Percentiles rank a stretch among this genome's conserved stretches.
These are phyloP conservation scores for Rhizopus microsporus DNA, from an alignment of 371 early-diverging fungal species.

Conservation along the genomic window DNA sequence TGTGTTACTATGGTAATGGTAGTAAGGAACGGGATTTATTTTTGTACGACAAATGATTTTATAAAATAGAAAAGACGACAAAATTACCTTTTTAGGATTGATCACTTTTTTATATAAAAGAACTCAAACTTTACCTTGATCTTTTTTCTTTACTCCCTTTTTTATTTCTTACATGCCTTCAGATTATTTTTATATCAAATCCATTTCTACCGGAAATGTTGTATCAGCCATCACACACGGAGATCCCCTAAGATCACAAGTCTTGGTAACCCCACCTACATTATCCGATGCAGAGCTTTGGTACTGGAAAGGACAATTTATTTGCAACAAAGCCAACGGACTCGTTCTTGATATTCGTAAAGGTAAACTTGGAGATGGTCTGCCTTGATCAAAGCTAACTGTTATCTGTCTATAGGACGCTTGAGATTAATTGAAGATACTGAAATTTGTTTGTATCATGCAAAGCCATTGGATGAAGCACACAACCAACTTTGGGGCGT, in stretches of 20 bases:
- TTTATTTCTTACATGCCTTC: slow-evolving; percentile 11
- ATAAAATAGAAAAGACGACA: slow-evolving; percentile 4
- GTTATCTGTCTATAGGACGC: slow-evolving; percentile 27
- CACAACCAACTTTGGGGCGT: slow-evolving; percentile 47
- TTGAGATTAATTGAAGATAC: slow-evolving; percentile 53
- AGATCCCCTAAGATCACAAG: slow-evolving; percentile 40
- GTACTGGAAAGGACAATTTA: slow-evolving; percentile 45
- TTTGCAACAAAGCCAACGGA: slow-evolving; percentile 42
- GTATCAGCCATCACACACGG: slow-evolving; percentile 25
- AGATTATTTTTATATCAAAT: slow-evolving; percentile 40
- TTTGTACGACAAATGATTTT: slow-evolving; percentile 12
- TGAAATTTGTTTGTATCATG: slow-evolving; percentile 45
- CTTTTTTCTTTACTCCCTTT: slow-evolving; percentile 1
- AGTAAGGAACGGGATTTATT: slow-evolving; percentile 11
- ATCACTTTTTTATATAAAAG: not conserved
- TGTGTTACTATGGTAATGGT: slow-evolving; percentile 7
- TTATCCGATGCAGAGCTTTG: slow-evolving; percentile 41
- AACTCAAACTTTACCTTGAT: slow-evolving; percentile 7
- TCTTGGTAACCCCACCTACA: slow-evolving; percentile 31
- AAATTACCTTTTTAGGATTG: slow-evolving; percentile 16
- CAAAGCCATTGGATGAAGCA: slow-evolving; percentile 39
- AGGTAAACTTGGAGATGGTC: slow-evolving; percentile 24
- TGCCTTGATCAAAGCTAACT: not conserved
- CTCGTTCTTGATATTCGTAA: slow-evolving; percentile 52
- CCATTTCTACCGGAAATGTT: slow-evolving; percentile 36